Evolutionary conservation across 768 basidiomycete genomes (phyloP).

Genomic region (Russula sp.): DNA sequence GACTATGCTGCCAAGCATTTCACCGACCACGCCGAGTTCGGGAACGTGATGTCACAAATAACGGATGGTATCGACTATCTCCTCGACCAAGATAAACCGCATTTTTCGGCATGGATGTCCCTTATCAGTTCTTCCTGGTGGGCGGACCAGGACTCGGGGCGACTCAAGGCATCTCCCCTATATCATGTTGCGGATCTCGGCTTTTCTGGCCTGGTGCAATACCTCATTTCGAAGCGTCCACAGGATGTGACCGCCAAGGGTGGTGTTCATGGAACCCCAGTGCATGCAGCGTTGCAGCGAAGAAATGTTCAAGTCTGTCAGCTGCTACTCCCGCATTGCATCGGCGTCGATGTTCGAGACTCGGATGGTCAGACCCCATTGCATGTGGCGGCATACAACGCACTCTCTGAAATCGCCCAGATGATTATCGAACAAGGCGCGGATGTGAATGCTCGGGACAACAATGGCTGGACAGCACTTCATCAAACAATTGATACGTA

Average conservation of each 20-base stretch:
- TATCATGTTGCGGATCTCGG: neutral
- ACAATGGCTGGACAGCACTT: neutral
- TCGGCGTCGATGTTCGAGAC: neutral
- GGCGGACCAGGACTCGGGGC: neutral
- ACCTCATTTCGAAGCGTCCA: neutral
- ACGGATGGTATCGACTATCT: neutral
- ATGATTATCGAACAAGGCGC: neutral
- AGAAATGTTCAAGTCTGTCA: neutral
- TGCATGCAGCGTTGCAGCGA: neutral
- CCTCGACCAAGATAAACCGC: neutral
- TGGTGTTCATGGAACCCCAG: neutral
- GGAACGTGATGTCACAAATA: neutral
- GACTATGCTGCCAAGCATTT: conserved; percentile 3
- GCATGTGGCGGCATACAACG: neutral
- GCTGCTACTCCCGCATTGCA: neutral
- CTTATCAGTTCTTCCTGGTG: conserved; percentile 3
- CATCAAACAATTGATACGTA: neutral
- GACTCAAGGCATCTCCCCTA: neutral
- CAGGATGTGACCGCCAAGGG: too few species aligned
- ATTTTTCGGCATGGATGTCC: conserved; percentile 6
- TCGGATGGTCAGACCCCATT: neutral
- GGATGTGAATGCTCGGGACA: neutral
- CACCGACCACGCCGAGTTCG: neutral
- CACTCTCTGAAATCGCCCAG: neutral
- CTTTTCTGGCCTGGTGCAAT: neutral